phyloP scores from a whole-genome alignment of 1,284 basidiomycete genomes.

The Papiliotrema terrestris region DNA sequence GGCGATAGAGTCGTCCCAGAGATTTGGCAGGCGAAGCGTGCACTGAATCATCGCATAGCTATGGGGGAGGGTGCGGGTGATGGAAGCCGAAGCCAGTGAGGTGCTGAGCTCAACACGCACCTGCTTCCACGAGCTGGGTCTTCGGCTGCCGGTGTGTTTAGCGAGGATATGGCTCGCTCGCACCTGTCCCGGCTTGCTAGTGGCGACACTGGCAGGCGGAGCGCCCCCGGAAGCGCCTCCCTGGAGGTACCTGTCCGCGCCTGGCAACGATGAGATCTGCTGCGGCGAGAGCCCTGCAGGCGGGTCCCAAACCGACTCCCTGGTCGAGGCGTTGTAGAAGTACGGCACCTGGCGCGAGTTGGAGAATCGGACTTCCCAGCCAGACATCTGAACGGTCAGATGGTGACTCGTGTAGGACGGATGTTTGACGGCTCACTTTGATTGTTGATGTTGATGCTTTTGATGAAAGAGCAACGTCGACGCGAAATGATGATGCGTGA shows the following conservation, averaged over 20 bases:
- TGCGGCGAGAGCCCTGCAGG: constrained; percentile 65
- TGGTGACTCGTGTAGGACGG: no score
- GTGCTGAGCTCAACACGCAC: constrained; percentile 52
- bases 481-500: neutral
- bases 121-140: constrained; percentile 90
- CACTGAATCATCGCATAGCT: no score
- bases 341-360: constrained; percentile 76
- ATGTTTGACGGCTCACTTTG: no score
- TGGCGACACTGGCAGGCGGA: constrained; percentile 1
- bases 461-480: no score
- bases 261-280: constrained; percentile 64
- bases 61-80: no score
- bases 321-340: constrained; percentile 75
- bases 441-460: no score
- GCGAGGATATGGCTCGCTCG: constrained; percentile 92
- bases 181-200: constrained; percentile 55
- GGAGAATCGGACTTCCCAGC: constrained; percentile 81
- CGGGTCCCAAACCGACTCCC: constrained; percentile 76
- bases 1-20: neutral
- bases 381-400: neutral
- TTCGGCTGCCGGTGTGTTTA: constrained; percentile 82
- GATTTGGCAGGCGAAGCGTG: no score
- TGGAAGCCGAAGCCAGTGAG: neutral
- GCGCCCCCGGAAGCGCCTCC: constrained; percentile 7
- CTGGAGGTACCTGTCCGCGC: constrained; percentile 58